Evolutionary conservation across 2,329 filamentous ascomycete species (phyloP).

Genomic region (Beauveria pseudobassiana): DNA sequence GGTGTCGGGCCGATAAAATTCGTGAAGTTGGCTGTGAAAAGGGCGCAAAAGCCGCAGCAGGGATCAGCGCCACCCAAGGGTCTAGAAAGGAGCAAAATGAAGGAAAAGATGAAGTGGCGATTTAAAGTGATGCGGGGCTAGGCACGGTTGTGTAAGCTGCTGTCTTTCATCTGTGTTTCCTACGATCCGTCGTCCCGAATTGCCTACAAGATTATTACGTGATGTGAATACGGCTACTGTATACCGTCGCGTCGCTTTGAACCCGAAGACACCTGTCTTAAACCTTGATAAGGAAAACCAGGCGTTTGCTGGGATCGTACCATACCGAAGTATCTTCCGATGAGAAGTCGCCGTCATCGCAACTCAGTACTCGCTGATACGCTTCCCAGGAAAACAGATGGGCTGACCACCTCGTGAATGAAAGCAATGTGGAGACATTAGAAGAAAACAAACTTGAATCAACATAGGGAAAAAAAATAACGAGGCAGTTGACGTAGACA

Average conservation of each 20-base stretch:
- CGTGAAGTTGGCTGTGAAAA: neutral
- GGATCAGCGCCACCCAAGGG: neutral
- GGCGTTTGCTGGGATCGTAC: neutral
- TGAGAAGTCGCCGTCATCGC: neutral
- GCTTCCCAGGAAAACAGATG: neutral
- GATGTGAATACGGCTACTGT: neutral
- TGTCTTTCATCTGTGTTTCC: neutral
- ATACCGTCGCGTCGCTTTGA: neutral
- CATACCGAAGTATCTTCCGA: neutral
- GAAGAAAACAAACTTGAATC: no score
- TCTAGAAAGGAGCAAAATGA: neutral
- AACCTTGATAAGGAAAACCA: neutral
- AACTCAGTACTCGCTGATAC: neutral
- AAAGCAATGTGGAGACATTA: no score
- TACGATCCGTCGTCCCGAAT: constrained; percentile 2
- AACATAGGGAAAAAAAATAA: no score
- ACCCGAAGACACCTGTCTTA: neutral
- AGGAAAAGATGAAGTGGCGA: no score
- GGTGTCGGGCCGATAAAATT: constrained; percentile 1
- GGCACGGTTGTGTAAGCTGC: neutral
- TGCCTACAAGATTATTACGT: neutral
- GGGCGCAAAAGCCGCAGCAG: neutral
- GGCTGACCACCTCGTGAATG: no score
- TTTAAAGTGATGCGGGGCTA: no score
- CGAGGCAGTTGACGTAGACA: no score